phyloP scores from a whole-genome alignment of 1,284 basidiomycete genomes.

The Mycosarcoma mackinlayi region DNA sequence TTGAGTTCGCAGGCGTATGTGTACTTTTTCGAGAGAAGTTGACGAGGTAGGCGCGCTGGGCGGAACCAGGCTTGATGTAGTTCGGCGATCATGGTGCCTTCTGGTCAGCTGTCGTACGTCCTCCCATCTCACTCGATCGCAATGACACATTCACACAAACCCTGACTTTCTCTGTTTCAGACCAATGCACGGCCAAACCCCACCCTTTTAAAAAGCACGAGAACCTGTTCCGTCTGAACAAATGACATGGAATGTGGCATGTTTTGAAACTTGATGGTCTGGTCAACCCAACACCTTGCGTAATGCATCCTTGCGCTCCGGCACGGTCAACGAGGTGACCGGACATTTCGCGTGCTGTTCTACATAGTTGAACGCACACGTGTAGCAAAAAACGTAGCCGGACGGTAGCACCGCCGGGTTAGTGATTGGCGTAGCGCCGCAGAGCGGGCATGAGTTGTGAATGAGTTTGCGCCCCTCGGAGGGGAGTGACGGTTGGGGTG shows the following conservation, averaged over 20 bases:
- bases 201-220: too few relatives aligned
- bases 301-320: slow-evolving; percentile 77
- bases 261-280: background rate
- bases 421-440: slow-evolving; percentile 76
- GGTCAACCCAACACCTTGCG: slow-evolving; percentile 81
- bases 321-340: slow-evolving; percentile 80
- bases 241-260: background rate
- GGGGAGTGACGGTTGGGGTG: slow-evolving; percentile 45
- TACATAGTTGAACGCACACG: slow-evolving; percentile 87
- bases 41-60: background rate
- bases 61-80: too few relatives aligned
- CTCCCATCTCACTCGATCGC: background rate
- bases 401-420: slow-evolving; percentile 91
- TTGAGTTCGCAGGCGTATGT: slow-evolving; percentile 51
- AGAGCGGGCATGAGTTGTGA: slow-evolving; percentile 87
- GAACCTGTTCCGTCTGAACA: too few relatives aligned
- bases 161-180: too few relatives aligned
- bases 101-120: too few relatives aligned
- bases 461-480: slow-evolving; percentile 50
- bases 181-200: too few relatives aligned
- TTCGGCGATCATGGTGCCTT: too few relatives aligned
- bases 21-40: slow-evolving; percentile 55
- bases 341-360: slow-evolving; percentile 84
- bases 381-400: slow-evolving; percentile 96
- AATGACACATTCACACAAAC: slow-evolving; percentile 1